These are phyloP conservation scores for Aegilops sharonensis DNA, from an alignment of 176 grass and related monocot genomes.

Conservation along the genomic window DNA sequence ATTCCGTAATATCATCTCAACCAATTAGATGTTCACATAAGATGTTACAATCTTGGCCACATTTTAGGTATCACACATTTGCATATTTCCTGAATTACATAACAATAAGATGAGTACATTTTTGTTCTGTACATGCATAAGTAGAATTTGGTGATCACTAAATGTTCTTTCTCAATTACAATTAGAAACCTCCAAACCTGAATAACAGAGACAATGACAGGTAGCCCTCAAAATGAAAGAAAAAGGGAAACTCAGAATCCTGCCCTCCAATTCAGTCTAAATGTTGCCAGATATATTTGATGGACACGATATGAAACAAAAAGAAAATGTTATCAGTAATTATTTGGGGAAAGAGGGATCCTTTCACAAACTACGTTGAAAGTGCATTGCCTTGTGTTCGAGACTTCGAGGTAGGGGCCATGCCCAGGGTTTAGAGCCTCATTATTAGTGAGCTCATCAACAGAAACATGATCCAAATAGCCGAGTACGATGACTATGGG, in stretches of 20 bases:
- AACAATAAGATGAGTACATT: neutral
- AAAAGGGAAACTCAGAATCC: neutral
- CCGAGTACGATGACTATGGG: too few species aligned
- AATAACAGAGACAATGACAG: neutral
- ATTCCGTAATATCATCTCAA: too few species aligned
- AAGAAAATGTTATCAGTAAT: neutral
- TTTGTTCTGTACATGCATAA: neutral
- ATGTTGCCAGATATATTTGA: neutral
- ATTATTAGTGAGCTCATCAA: too few species aligned
- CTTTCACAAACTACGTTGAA: too few species aligned
- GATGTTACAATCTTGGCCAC: neutral
- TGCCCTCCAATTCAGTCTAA: neutral
- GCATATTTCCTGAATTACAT: neutral
- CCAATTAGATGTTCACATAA: too few species aligned
- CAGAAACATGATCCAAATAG: too few species aligned
- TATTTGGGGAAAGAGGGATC: neutral
- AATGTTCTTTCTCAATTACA: neutral
- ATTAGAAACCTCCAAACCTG: neutral
- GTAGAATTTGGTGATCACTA: neutral
- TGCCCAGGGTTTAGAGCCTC: too few species aligned
- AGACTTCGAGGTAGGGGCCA: too few species aligned
- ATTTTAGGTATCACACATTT: neutral
- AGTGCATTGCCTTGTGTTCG: too few species aligned
- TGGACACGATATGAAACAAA: neutral
- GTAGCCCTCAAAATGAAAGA: neutral